Percentiles rank a stretch among this genome's conserved stretches.
phyloP scores from a whole-genome alignment of 495 filamentous ascomycete species.

The Lasiosphaeria hispida region DNA sequence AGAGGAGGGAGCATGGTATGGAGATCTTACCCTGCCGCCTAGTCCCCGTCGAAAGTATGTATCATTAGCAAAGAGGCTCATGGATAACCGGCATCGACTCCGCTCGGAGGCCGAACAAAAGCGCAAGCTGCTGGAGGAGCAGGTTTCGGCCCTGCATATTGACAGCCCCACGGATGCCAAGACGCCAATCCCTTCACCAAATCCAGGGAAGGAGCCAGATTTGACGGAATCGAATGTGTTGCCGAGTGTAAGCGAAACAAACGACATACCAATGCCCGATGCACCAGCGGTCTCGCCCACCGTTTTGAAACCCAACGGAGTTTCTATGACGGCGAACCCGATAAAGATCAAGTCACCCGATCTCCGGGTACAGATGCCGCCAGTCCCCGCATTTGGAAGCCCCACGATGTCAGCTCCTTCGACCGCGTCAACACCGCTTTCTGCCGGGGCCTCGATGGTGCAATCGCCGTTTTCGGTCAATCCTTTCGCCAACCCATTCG shows the following conservation, averaged over 20 bases:
- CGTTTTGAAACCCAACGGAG: conserved; percentile 10
- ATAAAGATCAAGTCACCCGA: conserved; percentile 42
- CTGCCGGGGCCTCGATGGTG: conserved; percentile 39
- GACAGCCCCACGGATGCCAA: conserved; percentile 29
- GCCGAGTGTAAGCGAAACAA: conserved; percentile 8
- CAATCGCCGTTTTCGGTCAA: conserved; percentile 53
- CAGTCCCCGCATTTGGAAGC: conserved; percentile 40
- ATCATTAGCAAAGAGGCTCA: conserved; percentile 45
- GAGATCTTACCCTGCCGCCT: conserved; percentile 20
- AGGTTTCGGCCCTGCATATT: conserved; percentile 32
- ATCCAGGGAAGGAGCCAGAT: conserved; percentile 19
- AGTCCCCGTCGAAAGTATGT: conserved; percentile 42
- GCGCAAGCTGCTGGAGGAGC: conserved; percentile 21
- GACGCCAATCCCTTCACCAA: conserved; percentile 16
- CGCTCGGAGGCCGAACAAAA: conserved; percentile 37
- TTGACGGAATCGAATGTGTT: conserved; percentile 9
- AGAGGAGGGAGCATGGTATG: conserved; percentile 45
- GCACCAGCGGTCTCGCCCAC: conserved; percentile 19
- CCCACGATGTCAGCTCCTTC: conserved; percentile 24
- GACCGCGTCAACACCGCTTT: conserved; percentile 42
- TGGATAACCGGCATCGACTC: conserved; percentile 44
- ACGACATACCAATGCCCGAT: conserved; percentile 27
- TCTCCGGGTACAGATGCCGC: conserved; percentile 51
- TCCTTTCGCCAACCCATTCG: conserved; percentile 39
- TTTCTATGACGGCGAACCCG: conserved; percentile 9